Percentiles rank a stretch among this genome's conserved stretches.
Evolutionary conservation across 192 early-diverging fungal genomes (phyloP).

Genomic region (Backusella psychrophila): DNA sequence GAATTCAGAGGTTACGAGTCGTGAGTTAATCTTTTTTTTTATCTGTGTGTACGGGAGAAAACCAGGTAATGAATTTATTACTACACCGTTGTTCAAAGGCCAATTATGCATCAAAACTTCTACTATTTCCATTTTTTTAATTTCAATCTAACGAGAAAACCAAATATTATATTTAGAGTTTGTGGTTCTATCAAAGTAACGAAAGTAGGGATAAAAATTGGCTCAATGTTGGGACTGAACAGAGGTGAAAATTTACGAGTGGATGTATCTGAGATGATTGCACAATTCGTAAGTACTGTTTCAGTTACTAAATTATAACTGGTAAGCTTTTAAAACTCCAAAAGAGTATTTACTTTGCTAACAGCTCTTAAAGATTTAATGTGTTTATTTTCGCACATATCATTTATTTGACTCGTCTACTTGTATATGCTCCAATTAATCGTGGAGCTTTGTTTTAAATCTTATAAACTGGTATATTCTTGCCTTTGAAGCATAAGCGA

Average conservation of each 20-base stretch:
- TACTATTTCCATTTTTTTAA: not conserved
- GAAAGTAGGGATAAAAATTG: too few species aligned
- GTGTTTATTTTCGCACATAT: not conserved
- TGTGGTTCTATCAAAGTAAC: not conserved
- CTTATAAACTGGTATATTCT: too few species aligned
- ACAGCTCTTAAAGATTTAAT: not conserved
- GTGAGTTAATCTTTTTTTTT: not conserved
- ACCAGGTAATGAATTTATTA: not conserved
- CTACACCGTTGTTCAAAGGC: not conserved
- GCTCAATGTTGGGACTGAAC: not conserved
- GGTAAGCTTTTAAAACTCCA: not conserved
- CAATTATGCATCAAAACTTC: not conserved
- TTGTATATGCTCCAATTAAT: not conserved
- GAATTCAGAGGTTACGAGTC: not conserved
- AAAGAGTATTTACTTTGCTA: not conserved
- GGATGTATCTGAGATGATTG: not conserved
- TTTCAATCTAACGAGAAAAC: too few species aligned
- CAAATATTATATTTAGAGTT: too few species aligned
- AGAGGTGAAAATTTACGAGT: not conserved
- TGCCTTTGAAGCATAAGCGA: too few species aligned
- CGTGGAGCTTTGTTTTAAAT: too few species aligned
- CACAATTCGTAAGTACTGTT: not conserved
- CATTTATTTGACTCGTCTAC: not conserved
- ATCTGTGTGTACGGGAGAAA: not conserved
- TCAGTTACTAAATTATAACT: not conserved